Conservation (phyloP, 2,329 filamentous ascomycete species). For the Fusarium camptoceras region DNA sequence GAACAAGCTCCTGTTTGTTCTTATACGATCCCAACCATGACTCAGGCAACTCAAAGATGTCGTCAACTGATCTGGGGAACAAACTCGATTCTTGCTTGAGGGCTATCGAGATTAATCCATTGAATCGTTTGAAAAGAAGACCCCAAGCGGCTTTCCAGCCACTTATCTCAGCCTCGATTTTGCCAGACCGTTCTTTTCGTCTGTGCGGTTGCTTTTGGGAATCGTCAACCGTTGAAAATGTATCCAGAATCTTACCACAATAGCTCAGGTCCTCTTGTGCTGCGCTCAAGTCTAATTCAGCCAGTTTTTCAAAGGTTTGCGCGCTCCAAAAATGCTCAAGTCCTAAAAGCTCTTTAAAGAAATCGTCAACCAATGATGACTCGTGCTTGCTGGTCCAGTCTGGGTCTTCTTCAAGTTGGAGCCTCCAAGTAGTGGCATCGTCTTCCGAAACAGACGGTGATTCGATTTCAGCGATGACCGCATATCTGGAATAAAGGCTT, state of each 20-base stretch:
- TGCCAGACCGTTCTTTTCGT: not conserved
- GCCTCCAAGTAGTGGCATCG: not conserved
- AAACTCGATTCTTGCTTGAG: not conserved
- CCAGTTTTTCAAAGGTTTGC: not conserved
- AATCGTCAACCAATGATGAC: slow-evolving; percentile 2
- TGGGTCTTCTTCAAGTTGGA: slow-evolving; percentile 4
- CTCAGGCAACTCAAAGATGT: slow-evolving; percentile 12
- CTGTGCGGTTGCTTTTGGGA: not conserved
- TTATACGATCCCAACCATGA: not conserved
- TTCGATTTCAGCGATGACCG: not conserved
- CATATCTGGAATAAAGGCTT: slow-evolving; percentile 1
- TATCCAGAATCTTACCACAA: not conserved
- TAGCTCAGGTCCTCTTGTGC: not conserved
- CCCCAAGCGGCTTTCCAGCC: slow-evolving; percentile 1
- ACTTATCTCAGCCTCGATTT: slow-evolving; percentile 3
- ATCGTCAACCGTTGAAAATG: not conserved
- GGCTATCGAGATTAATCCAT: not conserved
- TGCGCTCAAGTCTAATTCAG: not conserved
- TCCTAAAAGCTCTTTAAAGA: not conserved
- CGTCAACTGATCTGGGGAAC: not conserved
- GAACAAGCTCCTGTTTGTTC: not conserved
- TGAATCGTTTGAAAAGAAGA: slow-evolving; percentile 9
- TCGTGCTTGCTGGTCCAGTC: slow-evolving; percentile 2
- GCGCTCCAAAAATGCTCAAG: slow-evolving; percentile 4
- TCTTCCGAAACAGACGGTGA: not conserved